Evolutionary conservation across 176 grass and related monocot genomes (phyloP), one percentile per base, ranked within the genome.

Genomic region (Oryza rufipogon): DNA sequence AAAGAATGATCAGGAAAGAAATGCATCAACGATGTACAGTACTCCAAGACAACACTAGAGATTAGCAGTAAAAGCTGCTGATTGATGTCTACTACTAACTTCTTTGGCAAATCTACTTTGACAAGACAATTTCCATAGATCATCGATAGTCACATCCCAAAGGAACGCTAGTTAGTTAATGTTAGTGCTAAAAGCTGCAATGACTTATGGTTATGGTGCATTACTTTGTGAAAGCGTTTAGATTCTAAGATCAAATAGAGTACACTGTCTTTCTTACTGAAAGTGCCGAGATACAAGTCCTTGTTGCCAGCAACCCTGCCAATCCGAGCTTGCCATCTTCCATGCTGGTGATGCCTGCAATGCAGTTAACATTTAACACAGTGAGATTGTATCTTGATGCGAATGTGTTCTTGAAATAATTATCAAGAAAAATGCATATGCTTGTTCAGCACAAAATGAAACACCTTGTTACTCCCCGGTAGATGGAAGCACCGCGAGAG

Each of bases 271-370:
- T 78, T 70, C 93, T 99, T 90, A 99, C 96, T 96, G 89, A 91
- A 99, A 44, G 96, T 99, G 83, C 96, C 93, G 30, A 99, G 96
- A 80, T 99, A 99, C 61, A 99, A 85, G 85, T 99, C 96, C 83
- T 99, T 99, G 91, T 99, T 99, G 48, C 96, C 96, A 77, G 93
- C 93, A 85, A 99, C 96, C 63, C 96, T 69, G 26, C 96, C 96
- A 64, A 99, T 99, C 52, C 96, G 78, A 81, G 96, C 92, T 81
- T 99, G 96, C 96, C 96, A 99, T 87, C 91, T 92, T 75, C 96
- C 96, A 67, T 99, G 93, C 71, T 99, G 96, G 73, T 99, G 96
- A 83, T 99, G 96, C 76, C 96, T 99, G 81, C 22, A 80, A 72
- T 87, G 64, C 63, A 75, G 52, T 47, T 47, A 48, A 63, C 23